A percentile compares a stretch with the other conserved stretches of the same genome.
Evolutionary conservation across 805 yeast genomes (phyloP).

Genomic region (Candida boleticola): DNA sequence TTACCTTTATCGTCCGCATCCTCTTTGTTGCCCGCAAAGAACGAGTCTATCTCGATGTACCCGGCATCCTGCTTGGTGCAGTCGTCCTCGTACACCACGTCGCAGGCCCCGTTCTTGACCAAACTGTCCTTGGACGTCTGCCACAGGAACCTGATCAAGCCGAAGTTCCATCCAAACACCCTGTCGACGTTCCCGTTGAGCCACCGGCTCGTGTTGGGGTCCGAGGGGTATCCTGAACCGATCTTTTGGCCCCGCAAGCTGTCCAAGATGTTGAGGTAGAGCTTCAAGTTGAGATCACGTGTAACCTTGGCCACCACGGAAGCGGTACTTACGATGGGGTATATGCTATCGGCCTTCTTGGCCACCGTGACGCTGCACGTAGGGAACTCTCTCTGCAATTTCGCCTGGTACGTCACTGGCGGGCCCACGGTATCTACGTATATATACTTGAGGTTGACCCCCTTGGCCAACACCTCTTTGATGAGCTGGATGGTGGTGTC

Average conservation of each 20-base stretch:
- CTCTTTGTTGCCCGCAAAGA: neutral
- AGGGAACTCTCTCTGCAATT: slow-evolving; percentile 70
- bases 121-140: slow-evolving; percentile 82
- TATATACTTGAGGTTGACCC: slow-evolving; percentile 66
- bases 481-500: slow-evolving; percentile 86
- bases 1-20: neutral
- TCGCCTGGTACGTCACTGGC: slow-evolving; percentile 77
- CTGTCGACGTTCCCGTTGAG: slow-evolving; percentile 58
- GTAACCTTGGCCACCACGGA: slow-evolving; percentile 96
- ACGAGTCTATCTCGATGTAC: slow-evolving; percentile 4
- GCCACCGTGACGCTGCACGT: slow-evolving; percentile 71
- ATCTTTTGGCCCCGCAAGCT: slow-evolving; percentile 37
- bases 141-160: slow-evolving; percentile 86
- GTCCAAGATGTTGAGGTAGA: slow-evolving; percentile 28
- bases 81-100: slow-evolving; percentile 63
- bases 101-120: slow-evolving; percentile 47
- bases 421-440: slow-evolving; percentile 98
- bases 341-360: slow-evolving; percentile 91
- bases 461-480: slow-evolving; percentile 55
- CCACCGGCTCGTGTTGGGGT: slow-evolving; percentile 85
- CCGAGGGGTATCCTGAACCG: slow-evolving; percentile 96
- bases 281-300: slow-evolving; percentile 62
- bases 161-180: slow-evolving; percentile 81
- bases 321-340: slow-evolving; percentile 91
- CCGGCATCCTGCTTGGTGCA: slow-evolving; percentile 29